A percentile compares a stretch with the other conserved stretches of the same genome.
phyloP scores from a whole-genome alignment of 208 protist species.

The Leishmania guyanensis region DNA sequence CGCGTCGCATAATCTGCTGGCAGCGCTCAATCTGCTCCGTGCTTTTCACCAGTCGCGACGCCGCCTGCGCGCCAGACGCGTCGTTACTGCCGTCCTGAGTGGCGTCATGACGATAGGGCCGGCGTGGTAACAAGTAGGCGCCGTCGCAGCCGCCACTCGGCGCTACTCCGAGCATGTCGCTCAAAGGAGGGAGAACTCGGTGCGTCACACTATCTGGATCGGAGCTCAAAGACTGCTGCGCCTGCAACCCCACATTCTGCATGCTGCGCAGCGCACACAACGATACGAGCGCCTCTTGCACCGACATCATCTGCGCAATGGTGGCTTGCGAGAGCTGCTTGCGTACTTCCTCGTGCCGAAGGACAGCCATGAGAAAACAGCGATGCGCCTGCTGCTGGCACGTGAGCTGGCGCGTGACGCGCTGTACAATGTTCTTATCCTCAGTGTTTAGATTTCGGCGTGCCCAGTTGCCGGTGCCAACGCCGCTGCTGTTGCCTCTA shows the following conservation, averaged over 20 bases:
- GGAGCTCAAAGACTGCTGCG: slow-evolving; percentile 5
- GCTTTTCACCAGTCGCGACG: slow-evolving; percentile 19
- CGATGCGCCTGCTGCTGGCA: slow-evolving; percentile 73
- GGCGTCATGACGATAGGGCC: slow-evolving; percentile 11
- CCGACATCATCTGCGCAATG: slow-evolving; percentile 66
- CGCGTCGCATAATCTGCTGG: slow-evolving; percentile 61
- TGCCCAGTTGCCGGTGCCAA: slow-evolving; percentile 63
- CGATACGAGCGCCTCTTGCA: slow-evolving; percentile 69
- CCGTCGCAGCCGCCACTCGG: background rate
- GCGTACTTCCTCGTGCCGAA: slow-evolving; percentile 45
- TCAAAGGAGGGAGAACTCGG: slow-evolving; percentile 22
- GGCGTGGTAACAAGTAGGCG: slow-evolving; percentile 18
- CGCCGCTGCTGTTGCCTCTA: background rate
- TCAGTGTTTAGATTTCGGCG: slow-evolving; percentile 68
- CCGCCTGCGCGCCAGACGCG: background rate
- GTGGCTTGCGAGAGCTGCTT: slow-evolving; percentile 41
- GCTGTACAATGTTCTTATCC: slow-evolving; percentile 74
- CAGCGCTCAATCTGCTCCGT: slow-evolving; percentile 55
- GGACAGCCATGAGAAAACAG: slow-evolving; percentile 62
- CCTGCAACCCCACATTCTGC: slow-evolving; percentile 68
- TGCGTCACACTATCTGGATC: background rate
- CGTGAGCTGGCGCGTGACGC: slow-evolving; percentile 67
- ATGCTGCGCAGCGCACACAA: slow-evolving; percentile 66
- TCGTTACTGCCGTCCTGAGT: background rate
- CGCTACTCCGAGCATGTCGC: slow-evolving; percentile 10